These are phyloP conservation scores for Flueggea neowawraea DNA, from an alignment of 441 rosid species.

Conservation along the genomic window DNA sequence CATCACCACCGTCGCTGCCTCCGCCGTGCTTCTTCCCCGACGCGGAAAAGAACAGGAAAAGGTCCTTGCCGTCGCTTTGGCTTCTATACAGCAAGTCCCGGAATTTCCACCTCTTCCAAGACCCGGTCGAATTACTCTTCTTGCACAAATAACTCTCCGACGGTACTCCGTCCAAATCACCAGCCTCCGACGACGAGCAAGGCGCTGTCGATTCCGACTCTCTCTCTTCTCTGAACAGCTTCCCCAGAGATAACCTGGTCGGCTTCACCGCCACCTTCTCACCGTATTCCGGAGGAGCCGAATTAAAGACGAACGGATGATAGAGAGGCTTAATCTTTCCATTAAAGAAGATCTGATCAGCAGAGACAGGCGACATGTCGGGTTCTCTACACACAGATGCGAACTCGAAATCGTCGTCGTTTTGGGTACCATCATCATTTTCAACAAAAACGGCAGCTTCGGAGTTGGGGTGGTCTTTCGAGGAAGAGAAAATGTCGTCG, in stretches of 20 bases:
- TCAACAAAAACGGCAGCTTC: too few relatives aligned
- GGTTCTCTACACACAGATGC: conserved; percentile 36
- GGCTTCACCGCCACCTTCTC: too few relatives aligned
- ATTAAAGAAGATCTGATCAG: conserved; percentile 80
- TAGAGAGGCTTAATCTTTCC: conserved; percentile 74
- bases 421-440: neutral
- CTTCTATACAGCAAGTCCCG: conserved; percentile 52
- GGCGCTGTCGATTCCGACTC: conserved; percentile 42
- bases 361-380: conserved; percentile 39
- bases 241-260: conserved; percentile 36
- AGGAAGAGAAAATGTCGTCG: conserved; percentile 15
- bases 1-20: conserved; percentile 2
- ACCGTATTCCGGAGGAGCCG: too few relatives aligned
- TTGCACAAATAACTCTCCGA: conserved; percentile 62
- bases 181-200: conserved; percentile 52
- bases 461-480: neutral
- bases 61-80: conserved; percentile 55
- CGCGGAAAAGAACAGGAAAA: conserved; percentile 36
- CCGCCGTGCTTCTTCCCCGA: neutral
- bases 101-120: conserved; percentile 69
- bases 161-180: conserved; percentile 43
- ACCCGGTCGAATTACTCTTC: conserved; percentile 76
- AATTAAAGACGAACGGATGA: conserved; percentile 28
- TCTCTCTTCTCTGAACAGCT: conserved; percentile 40
- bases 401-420: conserved; percentile 43